Evolutionary conservation across 768 basidiomycete species (phyloP).

Genomic region (Agaricus subrufescens): DNA sequence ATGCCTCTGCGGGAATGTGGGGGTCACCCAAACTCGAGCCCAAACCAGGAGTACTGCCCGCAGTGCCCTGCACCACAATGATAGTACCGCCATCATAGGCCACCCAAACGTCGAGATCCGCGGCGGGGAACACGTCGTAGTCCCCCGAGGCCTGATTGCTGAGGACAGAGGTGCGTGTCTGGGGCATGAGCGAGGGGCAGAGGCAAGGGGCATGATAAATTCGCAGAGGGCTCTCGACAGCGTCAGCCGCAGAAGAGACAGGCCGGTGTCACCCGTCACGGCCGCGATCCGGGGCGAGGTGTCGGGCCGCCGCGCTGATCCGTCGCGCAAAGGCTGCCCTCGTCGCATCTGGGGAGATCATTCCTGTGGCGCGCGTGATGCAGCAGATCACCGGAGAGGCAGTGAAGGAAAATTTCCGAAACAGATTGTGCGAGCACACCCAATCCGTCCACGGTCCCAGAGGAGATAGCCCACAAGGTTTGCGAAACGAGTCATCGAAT

Average conservation of each 20-base stretch:
- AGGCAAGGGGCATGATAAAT: neutral
- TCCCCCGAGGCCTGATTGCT: neutral
- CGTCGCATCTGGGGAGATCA: neutral
- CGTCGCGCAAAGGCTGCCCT: neutral
- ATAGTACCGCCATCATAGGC: constrained; percentile 2
- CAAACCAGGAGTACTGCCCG: neutral
- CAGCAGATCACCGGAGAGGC: neutral
- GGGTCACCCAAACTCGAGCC: neutral
- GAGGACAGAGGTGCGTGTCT: neutral
- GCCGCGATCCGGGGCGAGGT: neutral
- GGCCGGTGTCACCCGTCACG: neutral
- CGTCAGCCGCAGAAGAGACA: constrained; percentile 5
- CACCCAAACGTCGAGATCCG: constrained; percentile 9
- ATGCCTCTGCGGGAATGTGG: neutral
- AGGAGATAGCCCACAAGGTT: neutral
- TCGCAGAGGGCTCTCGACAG: neutral
- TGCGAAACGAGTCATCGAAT: constrained; percentile 1
- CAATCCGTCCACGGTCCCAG: neutral
- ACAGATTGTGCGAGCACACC: neutral
- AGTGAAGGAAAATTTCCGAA: constrained; percentile 4
- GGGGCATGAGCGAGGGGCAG: neutral
- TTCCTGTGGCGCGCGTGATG: neutral
- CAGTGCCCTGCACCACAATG: constrained; percentile 4
- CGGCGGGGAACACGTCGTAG: neutral
- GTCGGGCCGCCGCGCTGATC: neutral